Evolutionary conservation across 1,284 basidiomycete genomes (phyloP).

Genomic region (Golubevia sp.): DNA sequence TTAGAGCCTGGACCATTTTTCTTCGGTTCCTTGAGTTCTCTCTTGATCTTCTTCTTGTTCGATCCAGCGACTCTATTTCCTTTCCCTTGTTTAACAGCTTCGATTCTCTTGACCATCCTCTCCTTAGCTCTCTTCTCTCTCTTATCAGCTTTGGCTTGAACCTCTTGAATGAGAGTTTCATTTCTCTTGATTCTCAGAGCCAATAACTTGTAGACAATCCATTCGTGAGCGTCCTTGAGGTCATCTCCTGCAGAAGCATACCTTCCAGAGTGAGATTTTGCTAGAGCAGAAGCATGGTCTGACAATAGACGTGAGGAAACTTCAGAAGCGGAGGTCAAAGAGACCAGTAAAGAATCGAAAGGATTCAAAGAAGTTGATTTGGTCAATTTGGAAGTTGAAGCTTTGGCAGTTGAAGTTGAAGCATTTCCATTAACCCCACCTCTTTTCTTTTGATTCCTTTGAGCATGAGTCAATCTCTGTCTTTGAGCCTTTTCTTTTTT

Average conservation of each 20-base stretch:
- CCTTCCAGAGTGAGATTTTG: constrained; percentile 49
- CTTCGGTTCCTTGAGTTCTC: constrained; percentile 8
- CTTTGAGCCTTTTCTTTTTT: constrained; percentile 16
- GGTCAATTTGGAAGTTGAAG: constrained; percentile 10
- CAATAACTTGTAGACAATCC: constrained; percentile 48
- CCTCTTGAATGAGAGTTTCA: constrained; percentile 39
- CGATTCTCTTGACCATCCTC: constrained; percentile 24
- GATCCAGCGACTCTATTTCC: constrained; percentile 6
- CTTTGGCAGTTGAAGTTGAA: constrained; percentile 14
- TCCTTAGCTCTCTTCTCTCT: constrained; percentile 41
- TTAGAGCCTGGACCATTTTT: constrained; percentile 24
- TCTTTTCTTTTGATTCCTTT: constrained; percentile 52
- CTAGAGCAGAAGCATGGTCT: constrained; percentile 51
- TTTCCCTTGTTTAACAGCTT: constrained; percentile 12
- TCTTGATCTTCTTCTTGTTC: constrained; percentile 9
- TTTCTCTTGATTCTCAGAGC: constrained; percentile 47
- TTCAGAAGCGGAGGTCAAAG: constrained; percentile 51
- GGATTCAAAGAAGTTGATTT: constrained; percentile 39
- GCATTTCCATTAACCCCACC: constrained; percentile 13
- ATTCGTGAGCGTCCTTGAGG: constrained; percentile 53
- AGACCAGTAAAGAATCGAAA: constrained; percentile 51
- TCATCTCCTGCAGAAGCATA: constrained; percentile 54
- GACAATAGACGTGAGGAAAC: constrained; percentile 47
- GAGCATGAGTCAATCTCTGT: constrained; percentile 41
- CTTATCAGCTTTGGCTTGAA: constrained; percentile 40